Evolutionary conservation across 2,329 filamentous ascomycete genomes (phyloP).

Genomic region (Aspergillus ibericus): DNA sequence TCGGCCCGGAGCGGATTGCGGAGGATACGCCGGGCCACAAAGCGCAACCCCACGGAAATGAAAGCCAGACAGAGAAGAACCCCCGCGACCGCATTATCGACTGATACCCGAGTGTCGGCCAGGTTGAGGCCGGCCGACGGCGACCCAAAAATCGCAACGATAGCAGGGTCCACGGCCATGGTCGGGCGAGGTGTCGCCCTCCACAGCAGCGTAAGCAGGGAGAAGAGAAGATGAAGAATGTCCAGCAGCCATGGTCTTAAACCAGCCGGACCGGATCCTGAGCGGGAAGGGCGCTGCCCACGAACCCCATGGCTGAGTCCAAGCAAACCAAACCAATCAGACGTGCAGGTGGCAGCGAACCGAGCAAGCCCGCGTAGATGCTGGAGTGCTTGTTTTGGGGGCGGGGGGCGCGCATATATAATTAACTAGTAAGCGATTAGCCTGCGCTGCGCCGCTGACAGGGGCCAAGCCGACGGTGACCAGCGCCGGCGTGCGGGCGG

Average conservation of each 20-base stretch:
- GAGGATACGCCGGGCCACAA: constrained; percentile 7
- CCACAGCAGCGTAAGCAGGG: not conserved
- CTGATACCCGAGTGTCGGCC: not conserved
- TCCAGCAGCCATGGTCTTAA: not conserved
- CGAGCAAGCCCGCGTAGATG: no score
- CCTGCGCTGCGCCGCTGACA: not conserved
- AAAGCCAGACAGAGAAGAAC: constrained; percentile 9
- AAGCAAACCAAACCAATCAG: no score
- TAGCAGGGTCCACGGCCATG: constrained; percentile 16
- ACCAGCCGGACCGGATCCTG: no score
- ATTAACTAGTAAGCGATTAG: not conserved
- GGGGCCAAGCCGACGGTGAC: not conserved
- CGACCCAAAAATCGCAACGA: constrained; percentile 14
- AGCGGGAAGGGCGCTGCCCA: no score
- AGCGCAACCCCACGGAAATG: constrained; percentile 13
- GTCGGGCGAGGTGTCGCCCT: not conserved
- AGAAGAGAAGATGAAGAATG: not conserved
- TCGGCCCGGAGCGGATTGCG: constrained; percentile 12
- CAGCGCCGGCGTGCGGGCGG: not conserved
- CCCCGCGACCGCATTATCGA: constrained; percentile 14
- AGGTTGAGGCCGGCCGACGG: constrained; percentile 11
- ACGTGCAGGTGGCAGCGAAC: no score
- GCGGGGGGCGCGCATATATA: no score
- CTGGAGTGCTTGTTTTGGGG: no score
- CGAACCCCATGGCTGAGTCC: no score